Evolutionary conservation across 306 rosid genomes (phyloP), one percentile per base, ranked within the genome.

Genomic region (Ziziphus jujuba): DNA sequence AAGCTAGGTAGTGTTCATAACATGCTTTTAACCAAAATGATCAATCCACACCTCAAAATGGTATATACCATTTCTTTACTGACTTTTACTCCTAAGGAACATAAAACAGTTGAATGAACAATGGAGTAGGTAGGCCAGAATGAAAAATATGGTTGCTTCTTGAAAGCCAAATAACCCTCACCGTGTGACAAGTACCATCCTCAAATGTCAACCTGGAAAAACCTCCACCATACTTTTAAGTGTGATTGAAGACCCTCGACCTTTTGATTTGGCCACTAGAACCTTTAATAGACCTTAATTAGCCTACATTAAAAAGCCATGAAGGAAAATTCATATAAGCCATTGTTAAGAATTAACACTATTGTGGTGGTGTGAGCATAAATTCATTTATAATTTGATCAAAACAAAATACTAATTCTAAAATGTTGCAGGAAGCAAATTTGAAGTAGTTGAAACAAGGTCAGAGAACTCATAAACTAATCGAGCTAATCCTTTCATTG

Each of bases 401-500:
- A 36, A 2, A 63, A 54, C 31, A 4, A 3, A 28, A 64, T 12
- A 24, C 10, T 40, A 33, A 67, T 19, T 6, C 34, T 31, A 1
- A 45, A 56, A 56, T 24, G 20, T 21, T 40, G 88, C 77, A 6
- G 90, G 95, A 43, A 90, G 90, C 80, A 84, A 80, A 71, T 77
- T 79, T 68, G 82, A 80, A 63, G 96, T 95, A 43, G 76, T 52
- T 5, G 85, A 83, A 79, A 90, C 88, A 77, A 93, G 96, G 73
- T 88, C 91, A 25, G 97, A 81, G 71, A 93, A 93, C 79, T 90
- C 97, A 58, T 93, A 90, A 20, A 89, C 91, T 90, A 90, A 81
- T 33, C 98, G 97, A 79, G 98, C 98, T 81, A 93, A 80, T 48
- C 96, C 97, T 75, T 87, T 93, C 74, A 82, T 81, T n/a, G 97